Percentiles rank a stretch among this genome's conserved stretches.
Evolutionary conservation across 176 grass and related monocot genomes (phyloP).

Genomic region (Triticum turgidum): DNA sequence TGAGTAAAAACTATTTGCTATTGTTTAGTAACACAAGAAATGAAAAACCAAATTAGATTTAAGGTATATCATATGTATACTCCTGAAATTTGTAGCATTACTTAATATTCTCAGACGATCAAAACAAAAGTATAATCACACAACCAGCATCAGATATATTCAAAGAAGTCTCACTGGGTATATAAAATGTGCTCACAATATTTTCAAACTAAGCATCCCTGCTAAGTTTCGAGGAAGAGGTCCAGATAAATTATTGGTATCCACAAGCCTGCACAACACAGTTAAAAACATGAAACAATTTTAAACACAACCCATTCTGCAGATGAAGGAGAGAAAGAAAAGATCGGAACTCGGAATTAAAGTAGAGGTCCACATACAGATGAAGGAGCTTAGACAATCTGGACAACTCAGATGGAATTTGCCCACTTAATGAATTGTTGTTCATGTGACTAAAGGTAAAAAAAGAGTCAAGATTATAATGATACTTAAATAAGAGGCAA

Average conservation of each 20-base stretch:
- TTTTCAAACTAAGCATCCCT: conserved; percentile 33
- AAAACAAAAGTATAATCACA: background rate
- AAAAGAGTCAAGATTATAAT: conserved; percentile 24
- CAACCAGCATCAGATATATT: background rate
- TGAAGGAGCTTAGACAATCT: conserved; percentile 52
- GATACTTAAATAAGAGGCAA: conserved; percentile 13
- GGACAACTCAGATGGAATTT: conserved; percentile 79
- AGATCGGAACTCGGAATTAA: background rate
- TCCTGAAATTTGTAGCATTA: conserved; percentile 1
- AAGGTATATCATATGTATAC: conserved; percentile 9
- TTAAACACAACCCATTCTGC: background rate
- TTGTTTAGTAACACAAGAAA: background rate
- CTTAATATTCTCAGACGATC: background rate
- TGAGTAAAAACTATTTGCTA: background rate
- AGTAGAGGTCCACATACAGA: conserved; percentile 54
- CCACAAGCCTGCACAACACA: conserved; percentile 67
- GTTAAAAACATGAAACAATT: conserved; percentile 21
- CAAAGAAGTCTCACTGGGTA: conserved; percentile 6
- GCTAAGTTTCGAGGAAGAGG: conserved; percentile 75
- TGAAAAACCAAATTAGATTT: background rate
- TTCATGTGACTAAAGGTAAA: conserved; percentile 81
- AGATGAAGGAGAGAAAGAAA: background rate
- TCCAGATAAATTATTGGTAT: conserved; percentile 92
- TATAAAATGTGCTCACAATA: conserved; percentile 62
- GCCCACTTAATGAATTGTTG: conserved; percentile 95